These are phyloP conservation scores for Rhizophlyctis rosea DNA, from an alignment of 192 early-diverging fungal species.

Conservation along the genomic window DNA sequence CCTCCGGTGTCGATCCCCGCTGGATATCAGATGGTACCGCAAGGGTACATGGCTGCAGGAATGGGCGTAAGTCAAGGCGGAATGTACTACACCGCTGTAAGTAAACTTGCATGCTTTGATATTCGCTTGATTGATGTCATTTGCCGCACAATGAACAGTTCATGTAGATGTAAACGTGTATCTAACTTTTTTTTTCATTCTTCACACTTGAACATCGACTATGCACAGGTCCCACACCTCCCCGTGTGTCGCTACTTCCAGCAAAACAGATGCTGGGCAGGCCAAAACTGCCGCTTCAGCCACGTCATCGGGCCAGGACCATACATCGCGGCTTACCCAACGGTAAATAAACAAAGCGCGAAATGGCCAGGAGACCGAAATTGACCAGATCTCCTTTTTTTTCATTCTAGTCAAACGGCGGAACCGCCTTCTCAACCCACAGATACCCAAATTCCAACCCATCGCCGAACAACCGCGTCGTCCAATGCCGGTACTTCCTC, in stretches of 20 bases:
- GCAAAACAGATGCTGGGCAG: slow-evolving; percentile 18
- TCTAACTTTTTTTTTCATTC: no score
- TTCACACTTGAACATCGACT: no score
- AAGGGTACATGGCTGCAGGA: no score
- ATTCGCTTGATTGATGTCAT: no score
- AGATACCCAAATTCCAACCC: not conserved
- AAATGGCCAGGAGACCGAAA: not conserved
- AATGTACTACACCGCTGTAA: no score
- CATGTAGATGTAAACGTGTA: no score
- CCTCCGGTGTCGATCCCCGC: no score
- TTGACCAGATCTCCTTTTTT: not conserved
- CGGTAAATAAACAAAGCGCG: not conserved
- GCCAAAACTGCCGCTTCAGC: slow-evolving; percentile 13
- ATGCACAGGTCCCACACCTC: not conserved
- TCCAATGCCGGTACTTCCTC: slow-evolving; percentile 7
- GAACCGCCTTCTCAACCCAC: slow-evolving; percentile 8
- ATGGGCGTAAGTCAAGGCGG: no score
- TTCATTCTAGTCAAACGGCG: slow-evolving; percentile 2
- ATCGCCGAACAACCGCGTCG: not conserved
- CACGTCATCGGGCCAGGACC: slow-evolving; percentile 15
- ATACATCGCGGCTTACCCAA: slow-evolving; percentile 12
- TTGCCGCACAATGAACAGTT: no score
- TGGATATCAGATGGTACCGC: no score
- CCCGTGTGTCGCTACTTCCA: slow-evolving; percentile 23
- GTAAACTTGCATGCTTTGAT: no score